Conservation (phyloP, 371 early-diverging fungal genomes). For the Ecytonucleospora hepatopenaei region DNA sequence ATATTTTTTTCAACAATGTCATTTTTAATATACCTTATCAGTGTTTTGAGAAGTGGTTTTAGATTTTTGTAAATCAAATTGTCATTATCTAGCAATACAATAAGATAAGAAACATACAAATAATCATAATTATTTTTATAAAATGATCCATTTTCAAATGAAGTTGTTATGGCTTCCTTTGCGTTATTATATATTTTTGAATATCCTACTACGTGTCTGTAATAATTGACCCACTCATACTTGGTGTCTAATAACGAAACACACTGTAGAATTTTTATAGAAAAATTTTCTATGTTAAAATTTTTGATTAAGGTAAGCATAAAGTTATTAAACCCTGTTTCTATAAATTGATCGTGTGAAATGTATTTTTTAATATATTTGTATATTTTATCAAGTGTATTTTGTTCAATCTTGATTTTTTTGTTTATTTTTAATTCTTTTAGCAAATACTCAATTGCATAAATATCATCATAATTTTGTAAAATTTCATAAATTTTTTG, state of each 20-base stretch:
- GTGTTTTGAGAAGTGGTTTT: conserved; percentile 20
- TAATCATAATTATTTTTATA: conserved; percentile 9
- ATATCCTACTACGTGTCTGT: conserved; percentile 40
- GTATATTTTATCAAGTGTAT: background rate
- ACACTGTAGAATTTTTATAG: background rate
- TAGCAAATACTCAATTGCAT: background rate
- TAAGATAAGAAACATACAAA: conserved; percentile 2
- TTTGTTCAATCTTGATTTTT: background rate
- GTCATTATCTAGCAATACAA: conserved; percentile 37
- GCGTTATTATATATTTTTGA: conserved; percentile 36
- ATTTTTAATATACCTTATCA: conserved; percentile 33
- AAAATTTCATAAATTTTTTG: conserved; percentile 2
- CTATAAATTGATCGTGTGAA: background rate
- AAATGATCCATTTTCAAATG: conserved; percentile 21
- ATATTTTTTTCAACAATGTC: conserved; percentile 46
- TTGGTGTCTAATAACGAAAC: background rate
- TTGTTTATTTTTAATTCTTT: background rate
- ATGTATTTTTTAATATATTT: conserved; percentile 5
- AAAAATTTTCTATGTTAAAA: background rate
- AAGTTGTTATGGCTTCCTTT: conserved; percentile 24
- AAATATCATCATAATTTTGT: background rate
- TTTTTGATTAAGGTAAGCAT: conserved; percentile 4
- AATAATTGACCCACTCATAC: conserved; percentile 18
- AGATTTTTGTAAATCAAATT: conserved; percentile 39
- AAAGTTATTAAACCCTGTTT: conserved; percentile 4